Evolutionary conservation across 495 filamentous ascomycete genomes (phyloP).

Genomic region (Lophiotrema nucula): DNA sequence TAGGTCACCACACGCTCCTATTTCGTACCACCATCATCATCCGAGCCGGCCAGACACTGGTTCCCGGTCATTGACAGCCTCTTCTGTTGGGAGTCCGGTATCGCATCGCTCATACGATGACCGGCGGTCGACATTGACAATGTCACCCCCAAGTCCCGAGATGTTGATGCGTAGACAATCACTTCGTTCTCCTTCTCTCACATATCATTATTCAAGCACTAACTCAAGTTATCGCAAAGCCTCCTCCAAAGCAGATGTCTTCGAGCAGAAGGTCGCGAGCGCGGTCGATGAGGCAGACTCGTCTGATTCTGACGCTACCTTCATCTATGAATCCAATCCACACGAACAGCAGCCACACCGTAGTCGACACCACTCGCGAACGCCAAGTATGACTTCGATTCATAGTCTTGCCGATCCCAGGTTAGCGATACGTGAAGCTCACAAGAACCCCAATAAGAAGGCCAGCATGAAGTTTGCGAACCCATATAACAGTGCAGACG

Average conservation of each 20-base stretch:
- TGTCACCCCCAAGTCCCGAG: conserved; percentile 18
- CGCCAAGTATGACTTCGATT: conserved; percentile 91
- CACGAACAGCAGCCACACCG: conserved; percentile 72
- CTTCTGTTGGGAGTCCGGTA: conserved; percentile 22
- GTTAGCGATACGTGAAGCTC: conserved; percentile 59
- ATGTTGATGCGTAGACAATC: conserved; percentile 10
- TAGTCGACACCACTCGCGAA: conserved; percentile 84
- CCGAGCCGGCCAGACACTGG: conserved; percentile 15
- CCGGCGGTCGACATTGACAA: conserved; percentile 17
- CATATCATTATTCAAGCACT: conserved; percentile 35
- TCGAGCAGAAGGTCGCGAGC: conserved; percentile 93
- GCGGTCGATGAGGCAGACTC: conserved; percentile 91
- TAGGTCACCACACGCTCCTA: conserved; percentile 48
- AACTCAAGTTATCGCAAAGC: conserved; percentile 48
- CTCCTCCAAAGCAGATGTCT: conserved; percentile 96
- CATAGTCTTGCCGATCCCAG: conserved; percentile 73
- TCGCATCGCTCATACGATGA: conserved; percentile 23
- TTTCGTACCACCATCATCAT: conserved; percentile 31
- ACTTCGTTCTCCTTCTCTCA: conserved; percentile 21
- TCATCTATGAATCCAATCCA: conserved; percentile 98
- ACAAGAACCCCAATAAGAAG: conserved; percentile 76
- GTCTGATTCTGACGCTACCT: conserved; percentile 96
- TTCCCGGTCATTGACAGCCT: conserved; percentile 3
- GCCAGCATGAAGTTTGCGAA: conserved; percentile 98
- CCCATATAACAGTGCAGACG: conserved; percentile 60